Percentiles rank a stretch among this genome's conserved stretches.
Conservation (phyloP, 129 eudicot genomes). For the Deinandra increscens region DNA sequence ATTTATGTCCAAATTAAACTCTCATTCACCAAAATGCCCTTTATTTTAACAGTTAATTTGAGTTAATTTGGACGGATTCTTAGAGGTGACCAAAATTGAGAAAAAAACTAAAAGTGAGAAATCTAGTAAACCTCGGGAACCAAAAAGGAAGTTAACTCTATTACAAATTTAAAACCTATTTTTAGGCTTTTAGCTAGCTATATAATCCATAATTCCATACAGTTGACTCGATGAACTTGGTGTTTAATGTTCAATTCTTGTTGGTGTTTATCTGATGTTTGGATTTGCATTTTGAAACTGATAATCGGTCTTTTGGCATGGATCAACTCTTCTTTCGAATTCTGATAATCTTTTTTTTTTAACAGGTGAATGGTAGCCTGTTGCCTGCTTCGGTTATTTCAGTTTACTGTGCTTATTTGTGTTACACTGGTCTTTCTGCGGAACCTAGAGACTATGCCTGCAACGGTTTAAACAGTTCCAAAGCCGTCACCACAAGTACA, state of each 20-base stretch:
- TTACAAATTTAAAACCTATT: background rate
- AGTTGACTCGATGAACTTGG: background rate
- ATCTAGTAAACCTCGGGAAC: too few species aligned
- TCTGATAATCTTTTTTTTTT: background rate
- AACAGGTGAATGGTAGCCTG: constrained; percentile 93
- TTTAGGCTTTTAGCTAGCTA: background rate
- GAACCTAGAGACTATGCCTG: constrained; percentile 94
- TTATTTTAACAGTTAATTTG: too few species aligned
- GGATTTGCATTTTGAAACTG: constrained; percentile 6
- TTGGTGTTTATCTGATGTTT: background rate
- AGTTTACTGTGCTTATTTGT: constrained; percentile 90
- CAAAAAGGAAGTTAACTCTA: too few species aligned
- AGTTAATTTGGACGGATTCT: too few species aligned
- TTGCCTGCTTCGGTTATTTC: constrained; percentile 92
- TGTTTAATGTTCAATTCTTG: background rate
- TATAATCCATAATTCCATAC: constrained; percentile 6
- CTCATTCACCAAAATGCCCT: too few species aligned
- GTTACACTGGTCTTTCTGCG: constrained; percentile 85
- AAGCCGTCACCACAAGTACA: constrained; percentile 69
- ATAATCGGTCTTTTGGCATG: background rate
- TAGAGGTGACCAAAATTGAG: too few species aligned
- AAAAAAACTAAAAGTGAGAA: too few species aligned
- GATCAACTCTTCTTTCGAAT: background rate
- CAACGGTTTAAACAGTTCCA: constrained; percentile 80
- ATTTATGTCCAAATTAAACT: too few species aligned